Base-by-base conservation (phyloP, 805 yeast genomes). In the Wickerhamiella sergipiensis region DNA sequence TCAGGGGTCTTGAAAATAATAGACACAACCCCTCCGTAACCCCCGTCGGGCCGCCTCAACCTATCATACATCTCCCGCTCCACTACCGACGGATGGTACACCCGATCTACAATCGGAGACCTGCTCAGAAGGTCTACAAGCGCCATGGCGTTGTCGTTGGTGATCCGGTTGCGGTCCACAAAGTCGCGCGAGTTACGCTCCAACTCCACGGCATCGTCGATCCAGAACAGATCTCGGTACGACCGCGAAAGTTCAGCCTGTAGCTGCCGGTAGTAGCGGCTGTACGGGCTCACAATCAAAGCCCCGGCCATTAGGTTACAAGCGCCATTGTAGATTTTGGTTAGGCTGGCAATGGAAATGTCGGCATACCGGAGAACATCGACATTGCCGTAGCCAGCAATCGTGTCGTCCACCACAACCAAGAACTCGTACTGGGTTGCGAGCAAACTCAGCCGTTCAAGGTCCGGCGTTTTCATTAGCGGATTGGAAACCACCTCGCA, bases 401-500 rank as follows among this genome's bases (percentile, higher is more conserved):
- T 83, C 1, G 92, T 85, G 61, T 85, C 94, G 65, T 85, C 94
- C 46, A 85, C 78, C 23, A 80, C 80, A 39, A 85, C 76, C 18
- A 79, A 79, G 65, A 85, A 85, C 1, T 74, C 71, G 65, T 72
- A 81, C 52, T 78, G 68, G 48, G 75, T 75, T 7, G 85, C 74
- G 50, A 85, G 67, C 48, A 71, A 61, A 52, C 78, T 72, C 52
- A 83, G 74, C 60, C 77, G 74, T 49, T 64, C 63, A 59, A 85
- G 69, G 61, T 85, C 76, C 1, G 89, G 87, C 48, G 90, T 83
- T 59, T 77, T 80, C 54, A 85, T 67, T 51, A 83, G 67, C 13
- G 92, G 92, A 63, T 83, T 83, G 0, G 88, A 80, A 4, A 94
- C 94, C 50, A 87, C 78, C 64, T 85, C 95, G 62, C 88, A 79